Conservation (phyloP, 768 basidiomycete species). For the Amanita pallidorosea region DNA sequence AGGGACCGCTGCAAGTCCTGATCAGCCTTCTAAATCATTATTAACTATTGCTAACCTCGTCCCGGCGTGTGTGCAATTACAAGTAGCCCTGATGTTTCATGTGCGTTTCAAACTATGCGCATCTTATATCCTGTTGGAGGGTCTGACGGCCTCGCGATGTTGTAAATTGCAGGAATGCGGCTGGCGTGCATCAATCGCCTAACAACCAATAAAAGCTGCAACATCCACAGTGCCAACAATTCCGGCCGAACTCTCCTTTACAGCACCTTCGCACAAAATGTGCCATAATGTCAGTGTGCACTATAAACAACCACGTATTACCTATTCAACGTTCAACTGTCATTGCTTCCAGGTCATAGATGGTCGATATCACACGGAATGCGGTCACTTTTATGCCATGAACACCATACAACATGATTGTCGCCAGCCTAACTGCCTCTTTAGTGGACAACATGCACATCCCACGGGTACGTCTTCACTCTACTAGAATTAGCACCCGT, state of each 20-base stretch:
- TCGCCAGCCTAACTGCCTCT: constrained; percentile 50
- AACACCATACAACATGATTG: constrained; percentile 63
- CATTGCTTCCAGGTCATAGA: constrained; percentile 48
- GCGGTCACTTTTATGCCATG: constrained; percentile 67
- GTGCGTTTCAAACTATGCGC: not conserved
- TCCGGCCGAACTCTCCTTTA: not conserved
- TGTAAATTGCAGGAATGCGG: constrained; percentile 29
- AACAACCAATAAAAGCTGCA: not conserved
- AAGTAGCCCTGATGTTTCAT: not conserved
- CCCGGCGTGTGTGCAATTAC: not conserved
- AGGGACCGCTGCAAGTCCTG: not conserved
- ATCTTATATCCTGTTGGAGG: constrained; percentile 13
- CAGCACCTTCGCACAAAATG: constrained; percentile 29
- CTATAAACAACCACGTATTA: constrained; percentile 3
- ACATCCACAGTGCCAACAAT: not conserved
- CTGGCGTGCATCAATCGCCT: constrained; percentile 21
- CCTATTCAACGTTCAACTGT: constrained; percentile 2
- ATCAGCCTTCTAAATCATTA: not conserved
- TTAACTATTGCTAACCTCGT: not conserved
- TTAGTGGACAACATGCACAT: constrained; percentile 57
- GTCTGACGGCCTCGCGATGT: constrained; percentile 30
- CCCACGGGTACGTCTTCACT: constrained; percentile 29
- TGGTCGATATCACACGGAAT: constrained; percentile 59
- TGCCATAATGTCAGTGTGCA: constrained; percentile 57
- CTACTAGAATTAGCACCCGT: not conserved